Evolutionary conservation across 176 grass and related monocot genomes (phyloP), one percentile per base, ranked within the genome.

Genomic region (Juncus inflexus): DNA sequence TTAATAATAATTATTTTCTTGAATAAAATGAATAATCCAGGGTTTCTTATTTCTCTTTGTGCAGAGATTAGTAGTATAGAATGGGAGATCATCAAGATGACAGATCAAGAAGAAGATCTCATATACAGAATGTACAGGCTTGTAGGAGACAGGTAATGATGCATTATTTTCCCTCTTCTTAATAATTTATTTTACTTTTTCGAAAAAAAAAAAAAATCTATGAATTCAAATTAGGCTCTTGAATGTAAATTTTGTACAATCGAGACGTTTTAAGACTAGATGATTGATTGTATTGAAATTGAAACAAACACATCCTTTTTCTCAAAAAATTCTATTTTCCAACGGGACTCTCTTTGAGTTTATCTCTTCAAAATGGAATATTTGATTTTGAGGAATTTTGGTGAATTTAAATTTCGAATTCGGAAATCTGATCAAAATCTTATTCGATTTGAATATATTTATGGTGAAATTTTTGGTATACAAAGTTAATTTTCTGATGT

Each of bases 41-140:
- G 16, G 2, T 19, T 4, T 3, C 37, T 62, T 11, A 63, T 50
- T 75, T 7, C 19, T 54, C 12, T 5, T 7, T 42, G 5, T 47
- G 64, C 72, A 81, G 79, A 81, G 37, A 72, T 76, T 16, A 70
- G 43, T 14, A 81, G 79, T 55, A 42, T 51, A 53, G 37, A 81
- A 67, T 76, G 79, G 79, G 64, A 76, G 40, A 37, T 63, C 39
- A 76, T 81, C 56, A 37, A 42, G 55, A 81, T 81, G 72, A 64
- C 79, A 12, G 72, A 81, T 14, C 79, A 76, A 40, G 79, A 81
- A 56, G 63, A 81, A 58, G 79, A 81, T 58, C 64, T 81, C 45
- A 63, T 81, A 58, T 70, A 63, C 58, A 69, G 72, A 63, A 81
- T 81, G 79, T 81, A 64, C 55, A 75, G 71, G 43, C 72, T 81